Conservation (phyloP, 129 eudicot genomes). For the Artemisia tridentata region DNA sequence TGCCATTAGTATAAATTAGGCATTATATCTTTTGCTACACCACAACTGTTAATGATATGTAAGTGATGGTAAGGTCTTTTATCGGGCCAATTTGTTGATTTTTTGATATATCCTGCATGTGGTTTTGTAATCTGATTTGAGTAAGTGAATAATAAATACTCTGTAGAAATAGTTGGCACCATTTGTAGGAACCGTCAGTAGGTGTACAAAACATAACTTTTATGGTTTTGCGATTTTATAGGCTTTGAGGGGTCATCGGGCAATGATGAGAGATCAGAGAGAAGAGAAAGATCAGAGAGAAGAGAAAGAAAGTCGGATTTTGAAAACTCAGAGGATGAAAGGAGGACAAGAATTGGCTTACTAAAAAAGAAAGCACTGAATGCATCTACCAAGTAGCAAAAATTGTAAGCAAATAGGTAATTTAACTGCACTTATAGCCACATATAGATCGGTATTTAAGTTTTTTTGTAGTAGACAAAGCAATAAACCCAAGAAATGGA, state of each 20-base stretch:
- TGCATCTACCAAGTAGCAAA: constrained; percentile 80
- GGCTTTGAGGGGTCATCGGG: constrained; percentile 92
- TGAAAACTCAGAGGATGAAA: constrained; percentile 90
- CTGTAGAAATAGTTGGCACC: background rate
- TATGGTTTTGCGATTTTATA: constrained; percentile 28
- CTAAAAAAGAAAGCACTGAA: constrained; percentile 85
- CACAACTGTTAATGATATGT: background rate
- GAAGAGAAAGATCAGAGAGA: constrained; percentile 62
- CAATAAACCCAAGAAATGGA: constrained; percentile 47
- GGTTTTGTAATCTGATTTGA: too few species aligned
- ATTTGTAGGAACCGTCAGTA: background rate
- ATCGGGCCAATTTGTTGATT: background rate
- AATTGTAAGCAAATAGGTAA: too few species aligned
- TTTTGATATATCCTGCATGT: background rate
- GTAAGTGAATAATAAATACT: too few species aligned
- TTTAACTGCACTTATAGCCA: too few species aligned
- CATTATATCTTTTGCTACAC: too few species aligned
- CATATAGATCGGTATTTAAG: too few species aligned
- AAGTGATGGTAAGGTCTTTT: background rate
- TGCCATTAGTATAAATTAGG: too few species aligned
- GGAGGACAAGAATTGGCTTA: constrained; percentile 71
- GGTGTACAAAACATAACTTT: background rate
- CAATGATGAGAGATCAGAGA: constrained; percentile 53
- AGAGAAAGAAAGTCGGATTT: constrained; percentile 93
- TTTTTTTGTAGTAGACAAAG: constrained; percentile 55